Conservation (phyloP, 2,329 filamentous ascomycete species). For the Botryotinia narcissicola region DNA sequence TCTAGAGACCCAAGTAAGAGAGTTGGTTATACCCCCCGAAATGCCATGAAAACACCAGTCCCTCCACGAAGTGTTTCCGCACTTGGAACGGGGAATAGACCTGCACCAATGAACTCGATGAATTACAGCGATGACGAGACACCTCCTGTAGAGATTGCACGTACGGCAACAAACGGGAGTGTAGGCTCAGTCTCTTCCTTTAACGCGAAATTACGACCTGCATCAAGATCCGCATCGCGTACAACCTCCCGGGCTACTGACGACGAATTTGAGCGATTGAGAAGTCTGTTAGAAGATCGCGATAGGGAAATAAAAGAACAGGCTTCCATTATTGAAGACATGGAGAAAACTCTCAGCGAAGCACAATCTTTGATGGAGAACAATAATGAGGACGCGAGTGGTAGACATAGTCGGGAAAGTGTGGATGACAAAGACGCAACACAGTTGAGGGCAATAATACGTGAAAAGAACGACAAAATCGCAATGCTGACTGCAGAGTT, state of each 20-base stretch:
- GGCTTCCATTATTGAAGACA: constrained; percentile 75
- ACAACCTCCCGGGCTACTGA: constrained; percentile 47
- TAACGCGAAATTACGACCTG: constrained; percentile 51
- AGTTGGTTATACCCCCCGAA: constrained; percentile 44
- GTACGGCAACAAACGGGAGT: constrained; percentile 51
- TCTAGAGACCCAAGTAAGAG: constrained; percentile 61
- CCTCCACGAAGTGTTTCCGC: constrained; percentile 60
- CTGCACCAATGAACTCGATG: constrained; percentile 43
- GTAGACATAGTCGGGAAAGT: constrained; percentile 46
- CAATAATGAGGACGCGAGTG: constrained; percentile 46
- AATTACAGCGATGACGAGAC: constrained; percentile 57
- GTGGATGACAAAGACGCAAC: constrained; percentile 68
- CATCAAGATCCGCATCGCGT: constrained; percentile 42
- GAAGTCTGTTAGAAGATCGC: constrained; percentile 73
- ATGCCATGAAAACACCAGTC: constrained; percentile 48
- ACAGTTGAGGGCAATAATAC: constrained; percentile 76
- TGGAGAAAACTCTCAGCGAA: constrained; percentile 85
- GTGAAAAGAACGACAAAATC: constrained; percentile 97
- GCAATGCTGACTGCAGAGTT: constrained; percentile 90
- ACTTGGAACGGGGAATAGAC: constrained; percentile 45
- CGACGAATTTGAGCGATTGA: constrained; percentile 72
- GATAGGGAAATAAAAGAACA: constrained; percentile 90
- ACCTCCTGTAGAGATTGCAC: constrained; percentile 51
- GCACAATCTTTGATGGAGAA: constrained; percentile 68
- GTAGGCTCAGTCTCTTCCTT: constrained; percentile 55